Conservation (phyloP, 345 rosid genomes). For the Moricandia arvensis region DNA sequence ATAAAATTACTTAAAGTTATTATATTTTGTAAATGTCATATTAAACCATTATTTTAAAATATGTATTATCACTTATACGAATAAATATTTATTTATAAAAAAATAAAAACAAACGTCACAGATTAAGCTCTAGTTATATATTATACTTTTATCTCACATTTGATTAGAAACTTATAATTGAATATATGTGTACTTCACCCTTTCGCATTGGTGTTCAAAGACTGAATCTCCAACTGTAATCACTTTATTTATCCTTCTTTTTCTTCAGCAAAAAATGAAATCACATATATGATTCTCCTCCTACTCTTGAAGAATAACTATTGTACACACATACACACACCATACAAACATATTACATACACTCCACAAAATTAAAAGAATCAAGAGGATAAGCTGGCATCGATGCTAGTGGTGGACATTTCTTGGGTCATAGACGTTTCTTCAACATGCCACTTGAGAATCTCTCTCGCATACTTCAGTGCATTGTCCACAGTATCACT, state of each 20-base stretch:
- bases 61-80: too few species aligned
- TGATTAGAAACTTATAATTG: not conserved
- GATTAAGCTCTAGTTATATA: too few species aligned
- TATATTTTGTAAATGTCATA: too few species aligned
- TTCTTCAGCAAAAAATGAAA: not conserved
- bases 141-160: too few species aligned
- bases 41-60: too few species aligned
- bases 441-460: constrained; percentile 59
- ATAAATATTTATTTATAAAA: too few species aligned
- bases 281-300: not conserved
- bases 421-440: constrained; percentile 39
- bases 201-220: not conserved
- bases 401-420: constrained; percentile 45
- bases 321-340: not conserved
- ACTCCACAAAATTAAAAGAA: constrained; percentile 4
- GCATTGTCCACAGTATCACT: constrained; percentile 59
- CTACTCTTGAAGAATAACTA: not conserved
- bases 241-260: not conserved
- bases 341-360: not conserved
- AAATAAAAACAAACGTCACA: too few species aligned
- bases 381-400: constrained; percentile 54
- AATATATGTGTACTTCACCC: not conserved
- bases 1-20: too few species aligned
- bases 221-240: not conserved
- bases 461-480: constrained; percentile 61